Base-by-base conservation (phyloP, 106 monocot genomes). In the Platanthera guangdongensis region DNA sequence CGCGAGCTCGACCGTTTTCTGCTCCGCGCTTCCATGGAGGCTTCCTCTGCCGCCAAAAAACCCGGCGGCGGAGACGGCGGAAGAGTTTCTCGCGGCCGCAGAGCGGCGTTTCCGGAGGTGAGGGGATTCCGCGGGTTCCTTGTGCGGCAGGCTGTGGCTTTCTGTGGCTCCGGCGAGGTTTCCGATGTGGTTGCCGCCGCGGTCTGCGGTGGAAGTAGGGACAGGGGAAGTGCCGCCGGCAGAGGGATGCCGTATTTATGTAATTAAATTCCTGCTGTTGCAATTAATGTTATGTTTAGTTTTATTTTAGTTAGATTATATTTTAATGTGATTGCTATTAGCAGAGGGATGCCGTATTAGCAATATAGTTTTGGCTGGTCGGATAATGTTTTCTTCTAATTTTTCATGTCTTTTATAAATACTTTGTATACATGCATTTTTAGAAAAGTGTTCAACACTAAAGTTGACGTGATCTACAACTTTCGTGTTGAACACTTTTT, bases 1-100 rank as follows among this genome's bases (percentile, higher is more conserved):
- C 52, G 49, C 63, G 77, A 86, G 75, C 77, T 91, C 21, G 82
- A 86, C 15, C 77, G 70, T n/a, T 74, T 81, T 47, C 47, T 83
- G 51, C 50, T 13, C 19, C 21, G 47, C 3, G 13, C 28, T 12
- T 3, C 32, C 12, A 13, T 2, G 39, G 39, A 39, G 8, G 13
- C 62, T 22, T 14, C 50, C 22, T 25, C 21, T 15, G 8, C 19
- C 15, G 16, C 1, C 45, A 39, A 4, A 8, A 39, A 6, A 22
- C 9, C 4, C 39, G 57, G 9, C 22, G 69, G 51, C 57, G 49
- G 50, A 45, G 55, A 1, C 14, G 55, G 55, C 55, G 55, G 55
- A 52, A 39, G 39, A 39, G 39, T 39, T 39, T 39, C 39, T 39
- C 48, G 73, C 12, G 50, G n/a, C 53, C 25, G 39, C 51, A 16